These are phyloP conservation scores for Exophiala xenobiotica DNA, from an alignment of 2,329 filamentous ascomycete species.

Conservation along the genomic window DNA sequence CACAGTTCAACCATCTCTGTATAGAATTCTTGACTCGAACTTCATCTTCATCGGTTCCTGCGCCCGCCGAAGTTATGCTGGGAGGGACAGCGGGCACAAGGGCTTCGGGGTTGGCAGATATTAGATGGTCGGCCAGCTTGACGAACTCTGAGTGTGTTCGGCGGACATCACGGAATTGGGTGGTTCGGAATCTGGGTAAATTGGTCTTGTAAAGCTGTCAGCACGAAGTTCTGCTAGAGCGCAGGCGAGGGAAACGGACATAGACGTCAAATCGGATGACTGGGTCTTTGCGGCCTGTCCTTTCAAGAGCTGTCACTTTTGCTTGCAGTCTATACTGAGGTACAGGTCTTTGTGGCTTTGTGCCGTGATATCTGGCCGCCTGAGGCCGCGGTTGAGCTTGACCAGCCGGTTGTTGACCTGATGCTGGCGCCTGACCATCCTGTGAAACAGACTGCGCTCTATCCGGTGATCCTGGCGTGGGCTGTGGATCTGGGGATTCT, in stretches of 20 bases:
- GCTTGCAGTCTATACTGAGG: constrained; percentile 84
- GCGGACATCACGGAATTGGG: constrained; percentile 95
- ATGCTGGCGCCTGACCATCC: constrained; percentile 23
- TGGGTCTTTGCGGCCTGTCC: constrained; percentile 92
- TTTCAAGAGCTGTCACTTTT: constrained; percentile 90
- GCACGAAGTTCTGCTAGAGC: not conserved
- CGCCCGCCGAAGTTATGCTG: constrained; percentile 89
- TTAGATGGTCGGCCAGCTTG: constrained; percentile 92
- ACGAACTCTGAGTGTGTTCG: constrained; percentile 93
- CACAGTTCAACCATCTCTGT: constrained; percentile 92
- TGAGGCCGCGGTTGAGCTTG: constrained; percentile 33
- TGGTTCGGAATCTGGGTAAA: constrained; percentile 95
- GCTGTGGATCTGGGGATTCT: constrained; percentile 1
- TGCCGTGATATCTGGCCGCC: constrained; percentile 50
- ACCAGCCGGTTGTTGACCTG: constrained; percentile 36
- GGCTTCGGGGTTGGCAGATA: constrained; percentile 95
- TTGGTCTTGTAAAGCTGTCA: constrained; percentile 68
- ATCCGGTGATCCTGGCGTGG: constrained; percentile 2
- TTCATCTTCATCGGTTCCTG: constrained; percentile 95
- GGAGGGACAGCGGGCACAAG: constrained; percentile 92
- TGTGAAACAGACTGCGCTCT: constrained; percentile 19
- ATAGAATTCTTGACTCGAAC: constrained; percentile 80
- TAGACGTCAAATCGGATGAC: constrained; percentile 95
- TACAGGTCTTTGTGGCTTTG: constrained; percentile 49
- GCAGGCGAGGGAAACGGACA: constrained; percentile 55